Conservation (phyloP, 768 basidiomycete genomes). For the Tephrocybe sp. region DNA sequence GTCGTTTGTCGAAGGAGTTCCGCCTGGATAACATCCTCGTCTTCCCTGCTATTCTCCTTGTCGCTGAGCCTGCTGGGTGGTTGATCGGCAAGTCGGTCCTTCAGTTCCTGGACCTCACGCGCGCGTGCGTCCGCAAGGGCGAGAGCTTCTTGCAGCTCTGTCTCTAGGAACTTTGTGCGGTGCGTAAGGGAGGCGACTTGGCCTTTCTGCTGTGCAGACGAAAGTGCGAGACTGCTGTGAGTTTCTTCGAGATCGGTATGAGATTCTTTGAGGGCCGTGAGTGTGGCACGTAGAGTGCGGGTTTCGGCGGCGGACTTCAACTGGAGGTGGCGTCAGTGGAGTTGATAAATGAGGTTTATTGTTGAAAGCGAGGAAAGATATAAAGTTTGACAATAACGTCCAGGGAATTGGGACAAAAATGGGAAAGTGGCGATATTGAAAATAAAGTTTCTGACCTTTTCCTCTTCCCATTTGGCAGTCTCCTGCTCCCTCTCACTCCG, state of each 20-base stretch:
- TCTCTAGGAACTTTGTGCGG: conserved; percentile 44
- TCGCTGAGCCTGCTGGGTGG: conserved; percentile 6
- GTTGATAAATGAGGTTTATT: neutral
- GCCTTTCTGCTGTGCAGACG: conserved; percentile 47
- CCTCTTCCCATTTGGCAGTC: conserved; percentile 44
- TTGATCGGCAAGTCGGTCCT: conserved; percentile 1
- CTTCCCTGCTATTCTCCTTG: conserved; percentile 41
- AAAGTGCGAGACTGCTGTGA: conserved; percentile 48
- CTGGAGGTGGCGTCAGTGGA: conserved; percentile 26
- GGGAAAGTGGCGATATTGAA: too few species aligned
- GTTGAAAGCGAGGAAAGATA: neutral
- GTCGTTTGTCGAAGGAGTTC: conserved; percentile 66
- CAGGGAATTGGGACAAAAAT: too few species aligned
- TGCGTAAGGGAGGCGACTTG: conserved; percentile 47
- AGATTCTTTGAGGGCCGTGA: conserved; percentile 53
- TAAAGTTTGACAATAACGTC: neutral
- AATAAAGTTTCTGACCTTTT: conserved; percentile 48
- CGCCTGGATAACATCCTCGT: conserved; percentile 61
- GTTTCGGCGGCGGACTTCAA: conserved; percentile 49
- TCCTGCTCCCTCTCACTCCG: conserved; percentile 65
- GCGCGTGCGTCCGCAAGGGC: conserved; percentile 43
- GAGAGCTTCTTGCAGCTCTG: conserved; percentile 46
- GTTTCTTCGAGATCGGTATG: conserved; percentile 60
- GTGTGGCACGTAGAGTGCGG: conserved; percentile 45
- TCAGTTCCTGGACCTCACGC: neutral